Base-by-base conservation (phyloP, 352 stramenopile genomes). In the Albugo laibachii region DNA sequence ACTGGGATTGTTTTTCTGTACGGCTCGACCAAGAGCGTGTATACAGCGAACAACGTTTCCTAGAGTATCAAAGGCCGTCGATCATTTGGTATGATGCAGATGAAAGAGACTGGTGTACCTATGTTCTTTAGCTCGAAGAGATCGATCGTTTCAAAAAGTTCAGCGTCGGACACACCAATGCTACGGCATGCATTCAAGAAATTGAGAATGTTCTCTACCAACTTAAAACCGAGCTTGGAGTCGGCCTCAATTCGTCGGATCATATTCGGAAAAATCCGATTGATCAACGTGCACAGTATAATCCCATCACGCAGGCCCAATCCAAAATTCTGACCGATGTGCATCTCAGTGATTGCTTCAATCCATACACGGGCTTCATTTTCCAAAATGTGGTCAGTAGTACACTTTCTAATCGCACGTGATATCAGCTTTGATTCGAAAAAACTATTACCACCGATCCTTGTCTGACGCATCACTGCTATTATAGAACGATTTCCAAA, bases 191-290 rank as follows among this genome's bases (percentile, higher is more conserved):
- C 80, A 49, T 73, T 70, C 50, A 93, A 50, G 50, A 93, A 95
- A 15, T 61, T 59, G 44, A 73, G 80, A 36, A 95, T 77, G 52
- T 93, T 93, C 55, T 95, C 83, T 80, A 93, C 93, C 48, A 91
- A 69, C 68, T 94, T 94, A 64, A 96, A 96, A 12, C 80, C 72
- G 70, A 94, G 83, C 49, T 67, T 83, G 13, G 79, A 93, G 50
- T 86, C 74, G 45, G 58, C 81, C 56, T 91, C 73, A 34, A 91
- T 64, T 51, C 75, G 71, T 50, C 57, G 59, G n/a, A 91, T 61
- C 11, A 81, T 48, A 41, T 59, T 60, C 12, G 71, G 59, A 37
- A 84, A 57, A 49, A 93, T 81, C 54, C 65, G 66, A 51, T 94
- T 95, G 31, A 78, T 73, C 20, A 86, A 63, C 11, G 76, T 58